Percentiles rank a stretch among this genome's conserved stretches.
Evolutionary conservation across 768 basidiomycete species (phyloP).

Genomic region (Lentinula sp.): DNA sequence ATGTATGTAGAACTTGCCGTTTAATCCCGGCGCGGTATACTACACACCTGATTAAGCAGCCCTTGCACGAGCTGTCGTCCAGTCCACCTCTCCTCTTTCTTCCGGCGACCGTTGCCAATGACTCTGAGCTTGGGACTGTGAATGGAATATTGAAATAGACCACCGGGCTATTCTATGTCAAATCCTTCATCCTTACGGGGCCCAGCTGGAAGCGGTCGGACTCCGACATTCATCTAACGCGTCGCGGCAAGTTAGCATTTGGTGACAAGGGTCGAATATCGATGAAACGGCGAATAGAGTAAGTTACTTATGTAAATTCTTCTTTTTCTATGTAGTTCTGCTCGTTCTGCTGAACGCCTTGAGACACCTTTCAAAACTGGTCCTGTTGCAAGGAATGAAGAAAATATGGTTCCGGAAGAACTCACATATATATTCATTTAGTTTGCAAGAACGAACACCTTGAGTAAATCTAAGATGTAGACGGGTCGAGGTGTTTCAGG

Average conservation of each 20-base stretch:
- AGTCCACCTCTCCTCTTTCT: not conserved
- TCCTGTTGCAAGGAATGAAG: not conserved
- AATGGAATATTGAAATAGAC: not conserved
- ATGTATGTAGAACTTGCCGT: not conserved
- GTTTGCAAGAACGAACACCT: not conserved
- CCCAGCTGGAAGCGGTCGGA: not conserved
- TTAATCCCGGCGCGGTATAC: not conserved
- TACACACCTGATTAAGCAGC: not conserved
- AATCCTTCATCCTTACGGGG: too few relatives aligned
- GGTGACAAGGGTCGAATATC: not conserved
- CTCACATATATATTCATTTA: not conserved
- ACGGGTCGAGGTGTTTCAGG: slow-evolving; percentile 3
- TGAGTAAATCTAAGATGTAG: not conserved
- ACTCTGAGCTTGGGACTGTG: too few relatives aligned
- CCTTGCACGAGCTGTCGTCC: not conserved
- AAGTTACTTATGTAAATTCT: not conserved
- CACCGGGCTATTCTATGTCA: too few relatives aligned
- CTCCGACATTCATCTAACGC: not conserved
- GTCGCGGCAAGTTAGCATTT: not conserved
- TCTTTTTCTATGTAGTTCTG: not conserved
- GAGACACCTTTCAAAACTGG: not conserved
- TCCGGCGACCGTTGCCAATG: not conserved
- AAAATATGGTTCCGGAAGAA: not conserved
- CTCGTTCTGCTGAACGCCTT: not conserved
- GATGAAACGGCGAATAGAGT: not conserved